Evolutionary conservation across 148 eudicot genomes (phyloP).

Genomic region (Heliamphora exappendiculata): DNA sequence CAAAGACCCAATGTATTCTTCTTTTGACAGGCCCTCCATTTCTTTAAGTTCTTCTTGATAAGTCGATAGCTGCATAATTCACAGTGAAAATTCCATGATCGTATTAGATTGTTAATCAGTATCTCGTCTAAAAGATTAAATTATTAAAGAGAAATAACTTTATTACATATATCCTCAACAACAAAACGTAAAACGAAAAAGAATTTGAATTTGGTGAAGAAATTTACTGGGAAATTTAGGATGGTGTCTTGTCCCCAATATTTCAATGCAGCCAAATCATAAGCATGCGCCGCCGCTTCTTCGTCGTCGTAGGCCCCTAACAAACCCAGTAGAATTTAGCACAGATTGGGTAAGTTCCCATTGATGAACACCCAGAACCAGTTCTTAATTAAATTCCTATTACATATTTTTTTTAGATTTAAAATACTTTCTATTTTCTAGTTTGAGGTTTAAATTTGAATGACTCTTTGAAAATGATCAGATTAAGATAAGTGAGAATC

Average conservation of each 20-base stretch:
- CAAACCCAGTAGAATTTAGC: not conserved
- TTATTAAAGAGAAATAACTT: no score
- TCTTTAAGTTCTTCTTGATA: slow-evolving; percentile 62
- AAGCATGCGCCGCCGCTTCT: slow-evolving; percentile 80
- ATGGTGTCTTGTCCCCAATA: slow-evolving; percentile 81
- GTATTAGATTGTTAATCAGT: no score
- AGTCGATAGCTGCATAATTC: slow-evolving; percentile 33
- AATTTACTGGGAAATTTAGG: slow-evolving; percentile 68
- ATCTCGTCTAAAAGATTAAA: not conserved
- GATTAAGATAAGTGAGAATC: not conserved
- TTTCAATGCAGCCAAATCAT: slow-evolving; percentile 88
- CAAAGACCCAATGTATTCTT: slow-evolving; percentile 76
- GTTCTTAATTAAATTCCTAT: not conserved
- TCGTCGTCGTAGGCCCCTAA: slow-evolving; percentile 90
- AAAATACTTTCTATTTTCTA: not conserved
- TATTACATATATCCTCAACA: not conserved
- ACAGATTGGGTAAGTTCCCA: slow-evolving; percentile 2
- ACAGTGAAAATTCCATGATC: not conserved
- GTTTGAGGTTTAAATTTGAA: not conserved
- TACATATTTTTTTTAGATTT: no score
- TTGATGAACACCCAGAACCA: not conserved
- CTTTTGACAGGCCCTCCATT: slow-evolving; percentile 63
- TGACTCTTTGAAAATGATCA: not conserved
- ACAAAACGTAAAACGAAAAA: not conserved
- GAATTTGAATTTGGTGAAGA: not conserved